Percentiles rank a stretch among this genome's conserved stretches.
phyloP scores from a whole-genome alignment of 2,329 filamentous ascomycete species.

The Botryotinia calthae region DNA sequence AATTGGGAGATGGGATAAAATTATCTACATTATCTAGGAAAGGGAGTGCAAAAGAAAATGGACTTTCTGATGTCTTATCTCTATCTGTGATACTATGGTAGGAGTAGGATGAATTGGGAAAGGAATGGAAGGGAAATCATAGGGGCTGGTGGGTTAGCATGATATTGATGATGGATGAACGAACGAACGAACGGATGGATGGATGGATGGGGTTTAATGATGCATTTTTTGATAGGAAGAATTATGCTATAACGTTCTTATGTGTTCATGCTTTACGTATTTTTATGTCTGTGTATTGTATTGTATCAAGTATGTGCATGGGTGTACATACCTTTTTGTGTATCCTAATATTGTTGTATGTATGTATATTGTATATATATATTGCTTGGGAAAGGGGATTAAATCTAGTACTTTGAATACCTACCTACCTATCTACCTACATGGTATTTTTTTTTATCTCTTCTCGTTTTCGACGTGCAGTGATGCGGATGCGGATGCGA shows the following conservation, averaged over 20 bases:
- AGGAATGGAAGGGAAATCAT: background rate
- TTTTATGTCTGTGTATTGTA: background rate
- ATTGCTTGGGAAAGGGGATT: background rate
- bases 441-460: background rate
- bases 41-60: constrained; percentile 6
- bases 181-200: too few relatives aligned
- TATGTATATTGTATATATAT: background rate
- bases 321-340: background rate
- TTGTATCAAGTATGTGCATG: background rate
- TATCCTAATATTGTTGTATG: background rate
- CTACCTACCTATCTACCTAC: background rate
- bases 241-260: constrained; percentile 6
- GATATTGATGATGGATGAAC: background rate
- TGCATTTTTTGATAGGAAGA: constrained; percentile 11
- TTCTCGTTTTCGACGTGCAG: background rate
- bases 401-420: background rate
- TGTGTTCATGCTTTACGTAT: background rate
- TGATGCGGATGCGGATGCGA: background rate
- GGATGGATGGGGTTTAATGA: constrained; percentile 4
- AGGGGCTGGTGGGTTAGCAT: background rate
- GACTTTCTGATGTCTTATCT: background rate
- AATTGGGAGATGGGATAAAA: background rate
- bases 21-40: background rate
- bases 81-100: background rate
- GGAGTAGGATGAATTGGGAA: background rate